These are phyloP conservation scores for Coleophoma crateriformis DNA, from an alignment of 2,329 filamentous ascomycete genomes.

Conservation along the genomic window DNA sequence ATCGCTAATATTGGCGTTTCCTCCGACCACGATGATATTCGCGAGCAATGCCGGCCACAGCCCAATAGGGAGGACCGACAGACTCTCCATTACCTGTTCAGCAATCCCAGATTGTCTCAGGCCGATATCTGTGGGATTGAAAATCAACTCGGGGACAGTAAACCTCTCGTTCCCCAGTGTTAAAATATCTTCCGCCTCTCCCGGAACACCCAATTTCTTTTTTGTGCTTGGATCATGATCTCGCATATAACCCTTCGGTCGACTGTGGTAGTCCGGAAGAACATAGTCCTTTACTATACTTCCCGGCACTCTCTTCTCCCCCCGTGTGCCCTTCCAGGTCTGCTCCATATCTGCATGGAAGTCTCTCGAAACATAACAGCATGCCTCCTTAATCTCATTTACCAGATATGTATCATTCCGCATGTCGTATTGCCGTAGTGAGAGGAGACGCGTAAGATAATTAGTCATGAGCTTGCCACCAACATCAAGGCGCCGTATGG, in stretches of 20 bases:
- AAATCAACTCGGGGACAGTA: slow-evolving; percentile 81
- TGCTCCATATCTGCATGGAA: slow-evolving; percentile 75
- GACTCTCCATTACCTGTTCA: slow-evolving; percentile 74
- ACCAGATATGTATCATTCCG: slow-evolving; percentile 89
- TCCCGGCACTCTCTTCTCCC: slow-evolving; percentile 43
- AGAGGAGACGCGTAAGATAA: slow-evolving; percentile 83
- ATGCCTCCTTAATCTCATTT: slow-evolving; percentile 91
- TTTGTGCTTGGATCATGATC: slow-evolving; percentile 70
- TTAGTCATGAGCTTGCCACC: slow-evolving; percentile 94
- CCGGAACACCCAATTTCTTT: slow-evolving; percentile 37
- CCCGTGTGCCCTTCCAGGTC: slow-evolving; percentile 73
- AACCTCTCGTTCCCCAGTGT: slow-evolving; percentile 92
- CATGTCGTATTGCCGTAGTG: slow-evolving; percentile 90
- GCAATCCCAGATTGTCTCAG: slow-evolving; percentile 78
- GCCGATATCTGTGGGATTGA: slow-evolving; percentile 80
- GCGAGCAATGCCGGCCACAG: slow-evolving; percentile 79
- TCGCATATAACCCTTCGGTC: slow-evolving; percentile 61
- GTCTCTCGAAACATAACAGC: slow-evolving; percentile 75
- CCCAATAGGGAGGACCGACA: slow-evolving; percentile 71
- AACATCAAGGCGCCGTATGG: slow-evolving; percentile 79
- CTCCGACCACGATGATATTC: slow-evolving; percentile 86
- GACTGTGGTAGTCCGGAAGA: slow-evolving; percentile 69
- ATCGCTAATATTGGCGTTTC: slow-evolving; percentile 73
- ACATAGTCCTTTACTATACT: slow-evolving; percentile 86
- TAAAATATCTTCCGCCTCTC: slow-evolving; percentile 69